Evolutionary conservation across 768 basidiomycete species (phyloP), one percentile per base, ranked within the genome.

Genomic region (Lentinus brumalis): DNA sequence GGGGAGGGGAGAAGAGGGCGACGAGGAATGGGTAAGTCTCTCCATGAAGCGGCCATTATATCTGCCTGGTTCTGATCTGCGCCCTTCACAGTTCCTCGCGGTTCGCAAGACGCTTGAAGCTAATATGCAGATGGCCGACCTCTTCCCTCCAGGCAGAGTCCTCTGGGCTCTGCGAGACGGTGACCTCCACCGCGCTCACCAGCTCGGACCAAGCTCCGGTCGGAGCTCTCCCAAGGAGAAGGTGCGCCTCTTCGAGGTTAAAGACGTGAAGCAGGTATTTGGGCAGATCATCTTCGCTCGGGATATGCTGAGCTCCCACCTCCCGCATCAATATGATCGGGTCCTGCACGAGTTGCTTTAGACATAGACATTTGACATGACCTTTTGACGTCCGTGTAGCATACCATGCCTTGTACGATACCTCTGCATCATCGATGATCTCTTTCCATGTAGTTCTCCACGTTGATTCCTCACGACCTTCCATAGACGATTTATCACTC

Each of bases 71-170:
- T 45, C 52, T 38, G 8, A 29, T 16, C 6, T 35, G 12, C 3
- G 21, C 2, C 7, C 41, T 21, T 12, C 39, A 29, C 57, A 93
- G 92, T 91, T 94, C 68, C 77, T 93, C 41, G 83, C 90, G 0
- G 82, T 89, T 59, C 84, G 92, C 47, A 93, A 91, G 78, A 92
- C 91, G 3, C 80, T 94, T 0, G 90, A 93, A 71, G 91, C 91
- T 47, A 92, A 90, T 60, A 93, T 94, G 91, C 71, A 85, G 51
- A 83, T 81, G 77, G 75, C 83, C 3, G 81, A 86, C 64, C 81
- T 91, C 71, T 92, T 83, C 62, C 91, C 91, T 12, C 88, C 92
- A 0, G 92, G 91, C 3, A 81, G 86, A 8, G 86, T 93, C 15
- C 78, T 91, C 35, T 92, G 91, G 91, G 91, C 87, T 5, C 78